Base-by-base conservation (phyloP, 306 rosid genomes). In the Castanea crenata region DNA sequence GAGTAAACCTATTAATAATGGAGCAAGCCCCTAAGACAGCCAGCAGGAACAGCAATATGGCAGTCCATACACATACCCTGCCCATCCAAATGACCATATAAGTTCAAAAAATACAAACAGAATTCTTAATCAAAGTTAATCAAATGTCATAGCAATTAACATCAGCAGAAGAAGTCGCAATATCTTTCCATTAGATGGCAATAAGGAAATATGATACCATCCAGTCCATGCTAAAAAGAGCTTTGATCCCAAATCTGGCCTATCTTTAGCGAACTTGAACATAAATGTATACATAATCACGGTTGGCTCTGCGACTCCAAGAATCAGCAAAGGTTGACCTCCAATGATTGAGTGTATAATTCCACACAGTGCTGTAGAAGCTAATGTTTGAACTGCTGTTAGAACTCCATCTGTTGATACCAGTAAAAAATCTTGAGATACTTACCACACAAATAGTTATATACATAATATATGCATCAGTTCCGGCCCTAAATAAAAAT, bases 11-110 rank as follows among this genome's bases (percentile, higher is more conserved):
- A 73, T 90, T 90, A 87, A 92, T 90, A 63, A 92, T 81, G 79
- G 97, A 87, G 69, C 97, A 92, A n/a, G 88, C 95, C 75, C 97
- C 97, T 61, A 92, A 83, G 81, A 90, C 80, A 67, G 97, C 93
- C 76, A 92, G 78, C 70, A 89, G 84, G 84, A 90, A 92, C 82
- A 92, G 79, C 87, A 92, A 84, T 41, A 83, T 6, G 51, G 93
- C 90, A 21, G 97, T 89, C 97, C 97, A 92, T 44, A 89, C 77
- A 76, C 97, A 90, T 20, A 92, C 93, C 97, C 97, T 92, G 89
- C 58, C 31, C 57, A 75, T 75, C 69, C 32, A 65, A 31, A 74
- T 31, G 73, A 69, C 83, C 7, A 51, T 74, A 73, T 5, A 73
- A 83, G 49, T 32, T 35, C 52, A 68, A 35, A 29, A 68, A 9